A percentile compares a stretch with the other conserved stretches of the same genome.
Conservation (phyloP, 441 rosid genomes). For the Capsella rubella region DNA sequence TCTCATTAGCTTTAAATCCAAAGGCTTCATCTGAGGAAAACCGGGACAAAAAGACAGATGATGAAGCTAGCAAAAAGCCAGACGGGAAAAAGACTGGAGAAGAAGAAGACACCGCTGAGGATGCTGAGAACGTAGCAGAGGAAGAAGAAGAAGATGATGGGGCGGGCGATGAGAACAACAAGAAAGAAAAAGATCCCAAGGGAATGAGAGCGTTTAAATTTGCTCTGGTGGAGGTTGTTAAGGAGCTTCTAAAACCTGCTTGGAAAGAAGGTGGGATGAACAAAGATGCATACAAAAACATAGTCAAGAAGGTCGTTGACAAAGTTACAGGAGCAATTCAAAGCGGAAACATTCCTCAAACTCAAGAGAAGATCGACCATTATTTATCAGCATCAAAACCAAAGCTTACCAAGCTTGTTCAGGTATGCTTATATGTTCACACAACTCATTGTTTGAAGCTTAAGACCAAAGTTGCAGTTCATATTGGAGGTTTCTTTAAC, state of each 20-base stretch:
- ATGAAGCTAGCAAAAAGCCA: constrained; percentile 46
- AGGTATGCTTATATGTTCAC: constrained; percentile 54
- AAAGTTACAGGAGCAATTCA: constrained; percentile 87
- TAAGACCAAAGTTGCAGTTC: constrained; percentile 10
- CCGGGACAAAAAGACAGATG: constrained; percentile 45
- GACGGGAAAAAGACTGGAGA: constrained; percentile 47
- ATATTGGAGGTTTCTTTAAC: constrained; percentile 5
- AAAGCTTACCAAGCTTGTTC: constrained; percentile 93
- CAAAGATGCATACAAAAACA: constrained; percentile 90
- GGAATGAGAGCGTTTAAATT: constrained; percentile 84
- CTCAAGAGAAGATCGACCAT: constrained; percentile 88
- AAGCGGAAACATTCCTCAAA: constrained; percentile 78
- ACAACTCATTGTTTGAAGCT: background rate
- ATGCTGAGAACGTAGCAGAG: constrained; percentile 52
- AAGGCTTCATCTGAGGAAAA: constrained; percentile 44
- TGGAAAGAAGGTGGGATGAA: constrained; percentile 96
- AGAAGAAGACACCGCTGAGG: constrained; percentile 39
- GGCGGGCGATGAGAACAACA: constrained; percentile 37
- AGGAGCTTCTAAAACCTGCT: constrained; percentile 88
- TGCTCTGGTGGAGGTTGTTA: constrained; percentile 85
- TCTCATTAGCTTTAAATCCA: constrained; percentile 50
- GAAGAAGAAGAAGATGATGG: constrained; percentile 67
- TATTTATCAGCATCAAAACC: constrained; percentile 86
- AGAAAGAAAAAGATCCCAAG: constrained; percentile 80
- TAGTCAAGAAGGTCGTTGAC: constrained; percentile 95